Percentiles rank a stretch among this genome's conserved stretches.
Evolutionary conservation across 805 yeast genomes (phyloP).

Genomic region (Candida pseudoglaebosa): DNA sequence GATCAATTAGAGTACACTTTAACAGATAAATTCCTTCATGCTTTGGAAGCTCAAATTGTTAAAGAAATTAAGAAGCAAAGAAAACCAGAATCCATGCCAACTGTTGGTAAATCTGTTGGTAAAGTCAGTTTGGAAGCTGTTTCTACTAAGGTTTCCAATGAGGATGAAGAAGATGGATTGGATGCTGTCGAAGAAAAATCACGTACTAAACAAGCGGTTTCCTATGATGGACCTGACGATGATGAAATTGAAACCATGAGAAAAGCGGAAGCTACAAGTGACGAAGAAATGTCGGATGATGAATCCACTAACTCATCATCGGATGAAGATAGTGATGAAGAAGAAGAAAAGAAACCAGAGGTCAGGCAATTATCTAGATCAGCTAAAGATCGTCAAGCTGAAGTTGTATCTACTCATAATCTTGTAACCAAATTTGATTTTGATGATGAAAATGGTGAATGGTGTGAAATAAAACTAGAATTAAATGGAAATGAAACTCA

Average conservation of each 20-base stretch:
- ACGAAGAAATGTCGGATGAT: constrained; percentile 52
- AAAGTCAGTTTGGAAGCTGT: constrained; percentile 44
- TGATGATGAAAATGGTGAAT: constrained; percentile 81
- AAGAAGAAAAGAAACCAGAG: constrained; percentile 17
- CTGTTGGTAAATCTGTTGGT: constrained; percentile 69
- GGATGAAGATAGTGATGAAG: constrained; percentile 33
- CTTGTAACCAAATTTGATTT: constrained; percentile 79
- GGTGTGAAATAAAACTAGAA: constrained; percentile 90
- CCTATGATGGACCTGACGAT: constrained; percentile 93
- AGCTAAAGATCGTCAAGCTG: constrained; percentile 83
- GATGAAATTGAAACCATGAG: constrained; percentile 90
- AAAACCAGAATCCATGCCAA: constrained; percentile 54
- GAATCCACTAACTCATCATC: constrained; percentile 31
- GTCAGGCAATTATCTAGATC: constrained; percentile 40
- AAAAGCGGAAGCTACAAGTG: constrained; percentile 73
- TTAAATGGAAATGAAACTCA: constrained; percentile 74
- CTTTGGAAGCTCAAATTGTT: constrained; percentile 67
- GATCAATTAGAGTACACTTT: constrained; percentile 72
- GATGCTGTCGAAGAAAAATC: constrained; percentile 58
- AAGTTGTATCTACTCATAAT: constrained; percentile 68
- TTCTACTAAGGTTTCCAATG: constrained; percentile 25
- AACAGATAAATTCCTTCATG: constrained; percentile 58
- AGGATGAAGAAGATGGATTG: constrained; percentile 52
- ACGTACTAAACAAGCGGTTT: constrained; percentile 79
- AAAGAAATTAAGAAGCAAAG: constrained; percentile 83